Evolutionary conservation across 495 filamentous ascomycete species (phyloP).

Genomic region (Peziza echinospora): DNA sequence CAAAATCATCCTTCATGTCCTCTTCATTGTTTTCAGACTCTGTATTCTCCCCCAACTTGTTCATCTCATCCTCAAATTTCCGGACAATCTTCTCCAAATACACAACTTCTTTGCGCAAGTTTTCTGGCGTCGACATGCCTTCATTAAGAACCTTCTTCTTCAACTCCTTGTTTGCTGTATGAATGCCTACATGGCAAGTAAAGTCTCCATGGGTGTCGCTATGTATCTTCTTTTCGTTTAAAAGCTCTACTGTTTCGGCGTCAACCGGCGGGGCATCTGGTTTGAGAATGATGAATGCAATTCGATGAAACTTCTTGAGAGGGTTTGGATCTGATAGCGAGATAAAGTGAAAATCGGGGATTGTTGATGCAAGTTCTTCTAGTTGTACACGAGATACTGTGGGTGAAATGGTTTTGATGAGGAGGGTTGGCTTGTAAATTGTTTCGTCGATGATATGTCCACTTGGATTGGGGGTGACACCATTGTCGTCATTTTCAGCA

Average conservation of each 20-base stretch:
- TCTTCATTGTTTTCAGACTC: slow-evolving; percentile 15
- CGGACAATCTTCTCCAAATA: slow-evolving; percentile 26
- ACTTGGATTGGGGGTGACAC: slow-evolving; percentile 59
- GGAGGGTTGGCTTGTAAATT: slow-evolving; percentile 62
- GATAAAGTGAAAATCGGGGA: slow-evolving; percentile 20
- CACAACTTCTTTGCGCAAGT: slow-evolving; percentile 17
- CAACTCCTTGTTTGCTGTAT: slow-evolving; percentile 21
- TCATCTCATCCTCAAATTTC: slow-evolving; percentile 61
- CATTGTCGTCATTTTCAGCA: slow-evolving; percentile 74
- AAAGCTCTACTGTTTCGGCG: slow-evolving; percentile 68
- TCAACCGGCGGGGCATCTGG: slow-evolving; percentile 26
- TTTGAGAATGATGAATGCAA: slow-evolving; percentile 70
- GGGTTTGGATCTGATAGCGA: slow-evolving; percentile 78
- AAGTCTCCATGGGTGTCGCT: slow-evolving; percentile 86
- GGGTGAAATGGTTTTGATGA: slow-evolving; percentile 96
- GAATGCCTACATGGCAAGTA: slow-evolving; percentile 87
- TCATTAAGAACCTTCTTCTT: slow-evolving; percentile 60
- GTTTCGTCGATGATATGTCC: slow-evolving; percentile 69
- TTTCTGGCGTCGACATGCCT: slow-evolving; percentile 20
- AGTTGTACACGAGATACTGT: slow-evolving; percentile 88
- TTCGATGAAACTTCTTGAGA: slow-evolving; percentile 86
- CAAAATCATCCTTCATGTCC: slow-evolving; percentile 62
- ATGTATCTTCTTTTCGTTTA: slow-evolving; percentile 91
- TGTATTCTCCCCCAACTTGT: background rate
- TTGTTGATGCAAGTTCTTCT: slow-evolving; percentile 31